Conservation (phyloP, 495 filamentous ascomycete species). For the Bacidia gigantensis region DNA sequence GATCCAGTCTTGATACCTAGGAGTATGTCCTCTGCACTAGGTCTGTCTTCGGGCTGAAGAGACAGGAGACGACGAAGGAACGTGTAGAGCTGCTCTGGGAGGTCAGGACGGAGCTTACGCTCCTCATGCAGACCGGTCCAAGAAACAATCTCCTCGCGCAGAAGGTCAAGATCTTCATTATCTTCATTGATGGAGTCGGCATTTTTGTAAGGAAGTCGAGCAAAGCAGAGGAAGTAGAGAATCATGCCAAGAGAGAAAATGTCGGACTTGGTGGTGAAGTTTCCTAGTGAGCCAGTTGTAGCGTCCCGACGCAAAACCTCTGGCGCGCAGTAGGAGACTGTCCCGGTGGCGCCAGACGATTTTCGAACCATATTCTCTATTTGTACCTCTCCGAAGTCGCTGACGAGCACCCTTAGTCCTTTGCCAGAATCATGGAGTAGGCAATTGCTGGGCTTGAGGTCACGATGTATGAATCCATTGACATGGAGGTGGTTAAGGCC, state of each 20-base stretch:
- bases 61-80: constrained; percentile 70
- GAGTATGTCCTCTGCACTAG: constrained; percentile 80
- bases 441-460: constrained; percentile 93
- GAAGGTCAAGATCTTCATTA: constrained; percentile 77
- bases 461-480: constrained; percentile 92
- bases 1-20: constrained; percentile 60
- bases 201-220: constrained; percentile 67
- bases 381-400: constrained; percentile 95
- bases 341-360: constrained; percentile 87
- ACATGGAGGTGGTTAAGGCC: constrained; percentile 80
- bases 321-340: constrained; percentile 93
- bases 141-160: constrained; percentile 71
- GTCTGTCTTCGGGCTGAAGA: constrained; percentile 60
- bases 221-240: constrained; percentile 93
- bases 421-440: constrained; percentile 64
- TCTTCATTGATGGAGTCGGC: constrained; percentile 83
- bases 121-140: constrained; percentile 81
- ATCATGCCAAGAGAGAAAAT: constrained; percentile 98
- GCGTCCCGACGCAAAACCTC: constrained; percentile 60
- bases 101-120: constrained; percentile 53
- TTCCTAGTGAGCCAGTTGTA: constrained; percentile 58
- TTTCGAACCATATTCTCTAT: constrained; percentile 61
- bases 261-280: constrained; percentile 92
- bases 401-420: constrained; percentile 68
- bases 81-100: constrained; percentile 76